Base-by-base conservation (phyloP, 768 basidiomycete genomes). In the Amanita pseudoporphyria region DNA sequence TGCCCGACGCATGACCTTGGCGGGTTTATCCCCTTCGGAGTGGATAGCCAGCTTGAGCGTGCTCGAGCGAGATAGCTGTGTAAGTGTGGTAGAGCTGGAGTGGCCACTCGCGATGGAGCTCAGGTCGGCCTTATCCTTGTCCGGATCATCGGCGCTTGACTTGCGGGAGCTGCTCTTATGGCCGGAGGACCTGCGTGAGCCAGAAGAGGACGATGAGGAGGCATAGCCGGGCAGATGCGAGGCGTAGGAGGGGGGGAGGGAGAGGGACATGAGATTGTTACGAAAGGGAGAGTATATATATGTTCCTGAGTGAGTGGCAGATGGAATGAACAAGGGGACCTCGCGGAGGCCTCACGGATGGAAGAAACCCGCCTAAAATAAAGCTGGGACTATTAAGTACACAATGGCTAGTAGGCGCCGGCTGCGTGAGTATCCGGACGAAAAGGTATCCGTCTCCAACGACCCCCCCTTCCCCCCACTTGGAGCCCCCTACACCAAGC, bases 401-500 rank as follows among this genome's bases (percentile, higher is more conserved):
- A 9, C 45, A 7, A 28, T 28, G 26, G 26, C 26, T 28, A 28
- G 26, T 28, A 28, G 26, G 26, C 26, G 26, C 26, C 26, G 7
- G 7, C 38, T 40, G 9, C 21, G 39, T 40, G 21, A 26, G 28
- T 43, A 30, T 43, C 41, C 41, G 6, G 18, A 37, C 36, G 18
- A 14, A 28, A 43, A 18, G 16, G 19, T 9, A 28, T 45, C 18
- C 16, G 19, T 28, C 5, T 37, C 24, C 46, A 26, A 31, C 37
- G 22, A 9, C 28, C 22, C 26, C 26, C 9, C n/a, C 16, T 3
- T 9, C 14, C 33, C 16, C 16, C 21, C 21, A 4, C 0, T 26
- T 14, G n/a, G 13, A 18, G n/a, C 12, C 12, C 28, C 24, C 16
- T 43, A 47, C 46, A 47, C 93, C 74, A 98, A 69, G 64, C 90